Evolutionary conservation across 106 monocot species (phyloP), one percentile per base, ranked within the genome.

Genomic region (Posidonia australis): DNA sequence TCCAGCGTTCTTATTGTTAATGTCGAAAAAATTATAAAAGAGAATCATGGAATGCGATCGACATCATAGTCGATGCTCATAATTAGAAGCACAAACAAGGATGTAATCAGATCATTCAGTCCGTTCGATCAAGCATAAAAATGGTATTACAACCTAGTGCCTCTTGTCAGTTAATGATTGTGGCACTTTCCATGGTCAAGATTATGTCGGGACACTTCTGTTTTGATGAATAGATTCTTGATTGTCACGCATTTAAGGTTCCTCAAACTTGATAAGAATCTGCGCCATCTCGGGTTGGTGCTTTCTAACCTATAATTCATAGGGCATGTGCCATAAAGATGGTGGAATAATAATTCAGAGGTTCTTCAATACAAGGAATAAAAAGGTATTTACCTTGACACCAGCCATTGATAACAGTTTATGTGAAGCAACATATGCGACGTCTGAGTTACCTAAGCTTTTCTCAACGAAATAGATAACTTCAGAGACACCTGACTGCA

Each of bases 401-500:
- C 76, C 79, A 62, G 93, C 86, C 89, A 94, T 81, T 18, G 79
- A 78, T 70, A 94, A 77, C 44, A 94, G 73, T 58, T 68, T 89
- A 71, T 86, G 93, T 26, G 86, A 94, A 41, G 89, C 93, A 59
- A 67, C 44, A 65, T 93, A 93, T 60, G 58, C 62, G 66, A 71
- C 27, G 62, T 84, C 78, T 22, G 83, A 86, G 45, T 80, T 84
- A 36, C 60, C 74, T 19, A 86, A 32, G 56, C 53, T 86, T 79
- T 94, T 94, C 67, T 89, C 93, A 16, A 89, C 79, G 79, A 84
- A 94, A 71, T 94, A 94, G 11, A 94, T 89, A 27, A 94, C 89
- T 82, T 94, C 93, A 36, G 86, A 83, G 43, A 94, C 89, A 58
- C 86, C 93, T 51, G 89, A 77, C 93, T 94, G 84, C 67, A 89